These are phyloP conservation scores for Amanita pseudoporphyria DNA, from an alignment of 768 basidiomycete genomes.

Conservation along the genomic window DNA sequence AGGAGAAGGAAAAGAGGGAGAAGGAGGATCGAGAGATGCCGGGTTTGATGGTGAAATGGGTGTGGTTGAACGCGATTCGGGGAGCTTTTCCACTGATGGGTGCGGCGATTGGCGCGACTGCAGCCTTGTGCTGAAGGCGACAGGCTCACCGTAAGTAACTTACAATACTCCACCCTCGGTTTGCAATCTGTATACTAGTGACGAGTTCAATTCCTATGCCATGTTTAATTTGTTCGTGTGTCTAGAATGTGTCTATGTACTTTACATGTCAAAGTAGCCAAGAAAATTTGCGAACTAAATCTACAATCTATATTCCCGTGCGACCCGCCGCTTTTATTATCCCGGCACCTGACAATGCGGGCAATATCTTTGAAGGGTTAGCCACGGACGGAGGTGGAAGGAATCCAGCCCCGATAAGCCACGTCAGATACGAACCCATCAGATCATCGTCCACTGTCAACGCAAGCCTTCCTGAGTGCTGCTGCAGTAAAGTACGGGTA, in stretches of 20 bases:
- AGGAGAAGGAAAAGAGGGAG: background rate
- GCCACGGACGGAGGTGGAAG: conserved; percentile 43
- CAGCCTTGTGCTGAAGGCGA: background rate
- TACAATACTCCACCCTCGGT: background rate
- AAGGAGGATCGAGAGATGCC: background rate
- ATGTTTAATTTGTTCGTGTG: background rate
- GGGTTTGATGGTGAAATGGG: conserved; percentile 2
- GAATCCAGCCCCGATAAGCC: conserved; percentile 84
- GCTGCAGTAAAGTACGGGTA: conserved; percentile 51
- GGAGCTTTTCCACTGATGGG: background rate
- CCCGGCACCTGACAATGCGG: conserved; percentile 30
- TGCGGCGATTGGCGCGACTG: background rate
- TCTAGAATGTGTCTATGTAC: background rate
- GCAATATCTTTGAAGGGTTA: conserved; percentile 35
- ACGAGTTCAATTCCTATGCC: no score
- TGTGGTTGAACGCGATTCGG: background rate
- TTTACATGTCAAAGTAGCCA: background rate
- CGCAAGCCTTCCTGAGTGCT: conserved; percentile 26
- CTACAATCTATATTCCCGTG: conserved; percentile 46
- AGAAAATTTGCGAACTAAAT: no score
- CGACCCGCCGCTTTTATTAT: conserved; percentile 58
- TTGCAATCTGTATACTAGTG: background rate
- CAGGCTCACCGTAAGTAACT: background rate
- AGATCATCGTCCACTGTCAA: conserved; percentile 66
- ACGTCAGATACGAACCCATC: conserved; percentile 85